Percentiles rank a stretch among this genome's conserved stretches.
Evolutionary conservation across 352 stramenopile species (phyloP).

Genomic region (Globisporangium orthogonon): DNA sequence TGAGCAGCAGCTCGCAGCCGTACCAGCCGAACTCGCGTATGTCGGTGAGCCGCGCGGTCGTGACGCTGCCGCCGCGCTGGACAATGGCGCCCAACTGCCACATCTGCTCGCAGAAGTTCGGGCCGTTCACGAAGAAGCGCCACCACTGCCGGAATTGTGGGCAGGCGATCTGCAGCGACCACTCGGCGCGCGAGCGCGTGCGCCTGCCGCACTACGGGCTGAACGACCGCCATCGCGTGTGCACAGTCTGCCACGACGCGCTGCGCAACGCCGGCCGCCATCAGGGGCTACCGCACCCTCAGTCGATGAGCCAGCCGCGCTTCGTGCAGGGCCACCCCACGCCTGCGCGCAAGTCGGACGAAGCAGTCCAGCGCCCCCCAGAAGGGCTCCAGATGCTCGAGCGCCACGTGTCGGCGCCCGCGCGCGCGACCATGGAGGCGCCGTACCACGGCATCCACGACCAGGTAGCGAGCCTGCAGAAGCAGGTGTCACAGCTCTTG

Average conservation of each 20-base stretch:
- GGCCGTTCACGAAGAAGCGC: conserved; percentile 69
- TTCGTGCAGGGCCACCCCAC: conserved; percentile 6
- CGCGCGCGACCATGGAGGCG: conserved; percentile 24
- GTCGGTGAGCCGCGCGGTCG: conserved; percentile 22
- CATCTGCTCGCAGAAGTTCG: conserved; percentile 81
- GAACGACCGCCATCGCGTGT: conserved; percentile 72
- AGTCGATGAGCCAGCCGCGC: conserved; percentile 18
- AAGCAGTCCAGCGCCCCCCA: conserved; percentile 17
- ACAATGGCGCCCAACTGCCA: conserved; percentile 79
- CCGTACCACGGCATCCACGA: conserved; percentile 57
- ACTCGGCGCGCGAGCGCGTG: conserved; percentile 80
- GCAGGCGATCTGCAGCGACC: conserved; percentile 79
- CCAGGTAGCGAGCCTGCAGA: conserved; percentile 79
- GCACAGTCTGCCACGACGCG: conserved; percentile 72
- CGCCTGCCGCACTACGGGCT: conserved; percentile 79
- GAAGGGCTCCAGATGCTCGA: conserved; percentile 26
- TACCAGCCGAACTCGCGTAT: conserved; percentile 35
- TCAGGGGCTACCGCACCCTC: conserved; percentile 9
- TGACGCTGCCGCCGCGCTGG: conserved; percentile 76
- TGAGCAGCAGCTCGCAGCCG: conserved; percentile 1
- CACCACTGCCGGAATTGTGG: conserved; percentile 87
- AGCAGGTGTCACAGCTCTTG: conserved; percentile 77
- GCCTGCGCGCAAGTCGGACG: conserved; percentile 44
- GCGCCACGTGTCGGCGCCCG: conserved; percentile 70
- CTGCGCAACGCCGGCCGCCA: conserved; percentile 46